Evolutionary conservation across 257 asterid genomes (phyloP), one percentile per base, ranked within the genome.

Genomic region (Prunella vulgaris): DNA sequence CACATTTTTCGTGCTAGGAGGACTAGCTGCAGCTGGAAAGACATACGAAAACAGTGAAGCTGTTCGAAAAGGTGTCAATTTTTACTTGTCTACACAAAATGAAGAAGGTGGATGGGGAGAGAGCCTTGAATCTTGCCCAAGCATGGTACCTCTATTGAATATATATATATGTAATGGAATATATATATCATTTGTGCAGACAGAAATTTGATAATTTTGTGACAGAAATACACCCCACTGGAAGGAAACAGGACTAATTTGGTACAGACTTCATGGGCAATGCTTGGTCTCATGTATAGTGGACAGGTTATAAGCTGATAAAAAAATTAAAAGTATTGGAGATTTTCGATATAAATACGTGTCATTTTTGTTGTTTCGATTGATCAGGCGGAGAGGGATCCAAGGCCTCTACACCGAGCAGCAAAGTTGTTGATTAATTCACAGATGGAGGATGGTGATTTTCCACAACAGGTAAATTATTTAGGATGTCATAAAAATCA

Each of bases 61-160:
- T 1, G 77, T 88, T 38, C 54, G 95, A 0, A 86, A 85, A 37
- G 97, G 81, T 0, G 85, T 80, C 2, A 9, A 84, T 5, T 90
- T 90, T 68, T 86, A 67, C 68, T 52, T 90, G 38, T 65, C 85
- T 6, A 72, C 69, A 17, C 97, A 90, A 58, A 86, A 88, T 17
- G 83, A 90, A 72, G 90, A 88, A 71, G 97, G 96, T 32, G 96
- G 96, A 37, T 90, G 96, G 97, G 97, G 96, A 60, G 97, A 90
- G 73, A 76, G 84, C 78, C 87, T 76, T 0, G 85, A 85, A 68
- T 88, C 97, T 25, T 88, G 97, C 79, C 97, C 92, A 60, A 84
- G 79, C 86, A 83, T 88, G 97, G 97, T 85, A 80, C 18, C 0
- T 25, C n/a, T n/a, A 7, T 13, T 13, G 20, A 4, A 27, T 2